Conservation (phyloP, 2,329 filamentous ascomycete species). For the Colletotrichum endophyticum region DNA sequence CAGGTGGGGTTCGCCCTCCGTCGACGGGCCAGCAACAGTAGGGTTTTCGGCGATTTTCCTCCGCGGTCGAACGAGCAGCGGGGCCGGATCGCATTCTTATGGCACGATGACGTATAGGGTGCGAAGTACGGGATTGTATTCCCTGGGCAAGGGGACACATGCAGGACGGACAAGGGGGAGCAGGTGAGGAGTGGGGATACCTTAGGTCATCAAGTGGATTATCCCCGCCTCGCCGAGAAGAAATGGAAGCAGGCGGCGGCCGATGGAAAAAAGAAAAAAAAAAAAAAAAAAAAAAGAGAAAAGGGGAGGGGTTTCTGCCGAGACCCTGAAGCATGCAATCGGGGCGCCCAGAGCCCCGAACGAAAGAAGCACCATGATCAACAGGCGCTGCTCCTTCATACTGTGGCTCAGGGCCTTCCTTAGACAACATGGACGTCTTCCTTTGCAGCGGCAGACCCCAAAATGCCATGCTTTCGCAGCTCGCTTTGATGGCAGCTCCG, state of each 20-base stretch:
- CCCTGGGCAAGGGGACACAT: neutral
- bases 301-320: neutral
- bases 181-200: neutral
- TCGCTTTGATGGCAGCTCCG: neutral
- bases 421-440: neutral
- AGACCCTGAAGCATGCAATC: neutral
- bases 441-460: neutral
- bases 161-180: neutral
- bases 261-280: neutral
- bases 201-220: neutral
- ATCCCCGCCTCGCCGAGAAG: neutral
- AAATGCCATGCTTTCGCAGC: neutral
- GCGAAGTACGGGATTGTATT: neutral
- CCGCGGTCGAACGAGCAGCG: neutral
- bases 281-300: neutral
- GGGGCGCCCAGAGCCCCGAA: neutral
- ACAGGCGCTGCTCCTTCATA: neutral
- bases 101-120: constrained; percentile 1
- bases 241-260: neutral
- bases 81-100: neutral
- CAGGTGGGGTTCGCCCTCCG: neutral
- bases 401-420: neutral
- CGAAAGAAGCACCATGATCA: neutral
- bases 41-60: neutral
- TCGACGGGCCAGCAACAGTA: neutral